Base-by-base conservation (phyloP, 306 rosid genomes). In the Vigna trinervia region DNA sequence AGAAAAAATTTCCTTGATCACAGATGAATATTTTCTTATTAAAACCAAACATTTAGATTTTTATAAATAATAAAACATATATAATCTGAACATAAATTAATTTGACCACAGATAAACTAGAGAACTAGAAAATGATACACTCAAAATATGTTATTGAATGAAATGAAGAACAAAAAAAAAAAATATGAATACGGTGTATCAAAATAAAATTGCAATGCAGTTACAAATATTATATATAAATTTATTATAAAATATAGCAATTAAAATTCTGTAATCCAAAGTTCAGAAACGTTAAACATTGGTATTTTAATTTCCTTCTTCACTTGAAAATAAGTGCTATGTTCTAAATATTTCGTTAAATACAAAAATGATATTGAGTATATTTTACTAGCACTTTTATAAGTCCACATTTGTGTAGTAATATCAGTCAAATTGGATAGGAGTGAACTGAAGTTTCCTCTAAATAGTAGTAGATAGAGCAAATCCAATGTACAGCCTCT, bases 401-500 rank as follows among this genome's bases (percentile, higher is more conserved):
- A 1, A 45, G 11, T 30, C 50, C 54, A 57, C 39, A 22, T 22
- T 23, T 26, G 12, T 53, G 54, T 6, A 53, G 66, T 30, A 56
- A 39, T 45, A 61, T 34, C 23, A 11, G 5, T 4, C 47, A 47
- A 43, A 58, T 43, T 38, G 28, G n/a, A 26, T 38, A 56, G 68
- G 10, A 5, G 7, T 2, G 47, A 57, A 59, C 46, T 9, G 6
- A 8, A 30, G 60, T 38, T 70, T 70, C 41, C n/a, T 50, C 41
- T 12, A 75, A 12, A 62, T 20, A 22, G 54, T 20, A 22, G 54
- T 38, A 63, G 34, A 75, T 23, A 39, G 53, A 26, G 34, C 4
- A 69, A 57, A 69, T 68, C 52, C 61, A 78, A 19, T 26, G 45
- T 38, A 22, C 56, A 47, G 11, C 54, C 71, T 61, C 15, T 32